Base-by-base conservation (phyloP, 345 rosid species). In the Clausena lansium region DNA sequence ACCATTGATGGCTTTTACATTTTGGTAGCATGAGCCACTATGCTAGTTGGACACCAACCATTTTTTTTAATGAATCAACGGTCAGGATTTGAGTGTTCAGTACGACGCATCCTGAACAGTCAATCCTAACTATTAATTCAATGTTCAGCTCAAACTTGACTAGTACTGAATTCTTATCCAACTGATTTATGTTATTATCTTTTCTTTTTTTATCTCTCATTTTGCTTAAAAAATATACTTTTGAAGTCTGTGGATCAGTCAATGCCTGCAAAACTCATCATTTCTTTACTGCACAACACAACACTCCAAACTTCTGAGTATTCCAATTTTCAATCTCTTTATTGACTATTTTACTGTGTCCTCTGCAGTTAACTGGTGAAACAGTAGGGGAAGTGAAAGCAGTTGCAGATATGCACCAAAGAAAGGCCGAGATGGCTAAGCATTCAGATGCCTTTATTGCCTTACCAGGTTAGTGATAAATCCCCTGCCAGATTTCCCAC, bases 301-400 rank as follows among this genome's bases (percentile, higher is more conserved):
- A 32, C 67, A 82, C 83, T 79, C 86, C 81, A 81, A 79, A 70
- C 32, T 67, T 79, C 45, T 75, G 77, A 45, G 67, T 74, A 41
- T 27, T 62, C 28, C 28, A 54, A 74, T 25, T 68, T 50, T 79
- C 47, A 74, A 30, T 52, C 61, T 63, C 76, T 58, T 72, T 36
- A 57, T 71, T 13, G 50, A 45, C 50, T 76, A 52, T 4, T 79
- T 81, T 73, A 27, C 76, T 82, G 84, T 83, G 73, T 75, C 72
- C 30, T 83, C 85, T 82, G 86, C 91, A 96, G 99, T 84, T 96
- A 87, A 96, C 99, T 88, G 99, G 99, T 82, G 97, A 90, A 87
- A 96, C 99, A 82, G 97, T 96, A 67, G 98, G 99, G 84, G 99
- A 96, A 87, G 98, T 96, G 86, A 96, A 93, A 89, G 99, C 99